These are phyloP conservation scores for Colletotrichum eremochloae DNA, from an alignment of 2,329 filamentous ascomycete species.

Conservation along the genomic window DNA sequence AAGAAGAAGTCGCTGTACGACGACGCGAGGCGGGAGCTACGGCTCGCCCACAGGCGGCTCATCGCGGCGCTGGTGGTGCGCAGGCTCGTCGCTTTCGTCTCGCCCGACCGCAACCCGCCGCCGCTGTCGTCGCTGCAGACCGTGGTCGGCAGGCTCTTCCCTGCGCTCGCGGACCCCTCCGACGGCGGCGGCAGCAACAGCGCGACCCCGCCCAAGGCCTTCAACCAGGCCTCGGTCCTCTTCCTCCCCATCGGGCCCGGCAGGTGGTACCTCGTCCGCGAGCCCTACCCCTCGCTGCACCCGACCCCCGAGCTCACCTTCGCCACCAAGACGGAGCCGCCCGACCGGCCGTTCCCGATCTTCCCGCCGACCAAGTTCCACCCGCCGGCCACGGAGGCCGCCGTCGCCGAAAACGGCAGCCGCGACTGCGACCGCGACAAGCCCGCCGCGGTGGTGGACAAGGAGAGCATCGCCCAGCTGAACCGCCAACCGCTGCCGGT, in stretches of 20 bases:
- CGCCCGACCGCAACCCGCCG: slow-evolving; percentile 60
- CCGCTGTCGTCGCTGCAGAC: slow-evolving; percentile 60
- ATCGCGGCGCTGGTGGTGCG: slow-evolving; percentile 63
- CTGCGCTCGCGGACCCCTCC: slow-evolving; percentile 51
- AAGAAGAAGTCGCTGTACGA: slow-evolving; percentile 8
- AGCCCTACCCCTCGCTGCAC: slow-evolving; percentile 58
- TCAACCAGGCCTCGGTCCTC: slow-evolving; percentile 55
- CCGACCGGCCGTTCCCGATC: slow-evolving; percentile 3
- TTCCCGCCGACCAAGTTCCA: slow-evolving; percentile 22
- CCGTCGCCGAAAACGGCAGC: neutral
- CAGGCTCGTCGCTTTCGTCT: slow-evolving; percentile 64
- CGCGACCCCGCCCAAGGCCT: slow-evolving; percentile 53
- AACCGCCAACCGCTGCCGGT: slow-evolving; percentile 11
- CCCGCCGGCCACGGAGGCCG: neutral
- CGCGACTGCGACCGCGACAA: neutral
- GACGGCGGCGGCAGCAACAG: neutral
- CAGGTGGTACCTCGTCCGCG: slow-evolving; percentile 62
- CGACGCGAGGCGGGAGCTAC: slow-evolving; percentile 43
- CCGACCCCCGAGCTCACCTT: slow-evolving; percentile 48
- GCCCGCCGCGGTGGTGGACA: neutral
- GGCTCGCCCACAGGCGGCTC: slow-evolving; percentile 54
- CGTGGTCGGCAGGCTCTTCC: slow-evolving; percentile 63
- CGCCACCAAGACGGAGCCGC: neutral
- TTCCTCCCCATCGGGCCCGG: slow-evolving; percentile 55
- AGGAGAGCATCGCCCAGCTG: slow-evolving; percentile 18